Base-by-base conservation (phyloP, 768 basidiomycete species). In the Podaxis sp. region DNA sequence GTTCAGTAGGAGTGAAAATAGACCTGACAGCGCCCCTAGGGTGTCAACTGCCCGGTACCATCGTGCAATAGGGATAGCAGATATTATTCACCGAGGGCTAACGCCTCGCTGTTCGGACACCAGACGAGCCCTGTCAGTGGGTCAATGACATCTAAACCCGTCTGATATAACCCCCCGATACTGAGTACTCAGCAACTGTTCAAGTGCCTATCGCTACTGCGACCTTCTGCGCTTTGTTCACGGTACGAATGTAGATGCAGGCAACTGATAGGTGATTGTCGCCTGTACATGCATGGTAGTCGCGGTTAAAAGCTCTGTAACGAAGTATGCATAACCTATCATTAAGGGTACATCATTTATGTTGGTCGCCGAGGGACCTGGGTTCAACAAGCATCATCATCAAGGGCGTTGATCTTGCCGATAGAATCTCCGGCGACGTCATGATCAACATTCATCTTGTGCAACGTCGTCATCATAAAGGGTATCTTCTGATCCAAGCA, bases 381-480 rank as follows among this genome's bases (percentile, higher is more conserved):
- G 41, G 12, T 44, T n/a, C n/a, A 33, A 33, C 30, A 46, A n/a
- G 44, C 17, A 46, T 20, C 44, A 33, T 33, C 52, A 53, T 53
- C 52, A 40, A 40, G 22, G 54, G n/a, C 30, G 33, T 7, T 40
- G 54, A 56, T 56, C 54, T 50, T 10, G 37, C 54, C 5, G n/a
- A 56, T n/a, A 26, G 26, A 33, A 22, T 37, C 53, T 54, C 20
- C 30, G 13, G 44, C 53, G 30, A 56, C 61, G 61, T 56, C 54
- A 62, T 61, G 53, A 61, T 48, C 40, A 50, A 38, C 48, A 24
- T 4, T 8, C 6, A 12, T 17, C 44, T 7, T 17, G 20, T 37
- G 0, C 54, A 26, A 40, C 54, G n/a, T 48, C 52, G 52, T 62
- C 61, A 56, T 62, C 54, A 40, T 11, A 26, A 24, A 28, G 12